Evolutionary conservation across 2,329 filamentous ascomycete species (phyloP), one percentile per base, ranked within the genome.

Genomic region (Orbilia ellipsospora): DNA sequence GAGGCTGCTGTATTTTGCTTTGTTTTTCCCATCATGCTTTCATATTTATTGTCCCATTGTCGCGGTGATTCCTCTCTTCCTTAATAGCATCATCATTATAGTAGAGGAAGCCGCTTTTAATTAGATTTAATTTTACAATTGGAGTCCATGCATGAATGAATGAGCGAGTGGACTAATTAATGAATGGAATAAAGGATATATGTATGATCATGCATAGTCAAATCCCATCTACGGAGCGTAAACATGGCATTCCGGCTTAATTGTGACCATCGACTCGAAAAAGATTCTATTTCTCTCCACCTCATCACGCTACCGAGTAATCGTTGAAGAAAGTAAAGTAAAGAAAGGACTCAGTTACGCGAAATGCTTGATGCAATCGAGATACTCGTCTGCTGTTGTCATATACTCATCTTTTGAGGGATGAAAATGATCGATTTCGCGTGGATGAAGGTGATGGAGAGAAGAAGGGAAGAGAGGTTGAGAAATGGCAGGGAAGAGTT

Each of bases 191-290:
- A 36, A 36, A 36, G 31, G 15, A 52, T 69, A 13, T 61, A 68
- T 74, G 70, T 74, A 74, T 60, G 70, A 68, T 74, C 70, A 74
- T 44, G 51, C 70, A 74, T 74, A 74, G 70, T 74, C 70, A 74
- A 74, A 74, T 74, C 70, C 70, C 70, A 68, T 74, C 56, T 40
- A 74, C 57, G 51, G 70, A 55, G 69, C 55, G 50, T 54, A 56
- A 57, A 60, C 20, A 74, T 74, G 70, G 70, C 70, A 74, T 74
- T 74, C 70, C 70, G 70, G 70, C 70, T 74, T 74, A 74, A 74
- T 74, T 74, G 70, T 74, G 70, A 74, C 70, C 70, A 64, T 51
- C 64, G 57, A 36, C 10, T 36, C 31, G 31, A 36, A 36, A 36
- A 36, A 36, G 28, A 66, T 44, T 74, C 57, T 74, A 31, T 62